Evolutionary conservation across 176 grass and related monocot genomes (phyloP), one percentile per base, ranked within the genome.

Genomic region (Hordeum marinum): DNA sequence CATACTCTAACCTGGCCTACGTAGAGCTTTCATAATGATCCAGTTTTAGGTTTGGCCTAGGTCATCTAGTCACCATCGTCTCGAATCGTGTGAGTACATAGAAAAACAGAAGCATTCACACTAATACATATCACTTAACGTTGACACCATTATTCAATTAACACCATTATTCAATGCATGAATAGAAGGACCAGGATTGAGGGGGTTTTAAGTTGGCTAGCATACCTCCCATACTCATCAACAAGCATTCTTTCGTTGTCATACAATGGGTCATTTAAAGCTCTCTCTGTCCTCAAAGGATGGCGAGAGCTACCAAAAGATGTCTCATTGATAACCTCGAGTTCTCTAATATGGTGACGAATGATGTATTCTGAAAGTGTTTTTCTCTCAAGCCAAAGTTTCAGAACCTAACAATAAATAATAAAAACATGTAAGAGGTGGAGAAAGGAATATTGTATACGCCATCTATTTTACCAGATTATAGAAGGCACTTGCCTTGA

Each of bases 231-330:
- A 86, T 98, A 96, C 81, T 98, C 96, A 63, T 98, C 93, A 78
- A 98, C 93, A 76, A 95, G 90, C 87, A 98, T 94, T 79, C 93
- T 93, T 72, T 98, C 96, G 85, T 94, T 95, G 39, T 96, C 96
- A 74, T 91, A 89, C 58, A 98, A 84, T 13, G 96, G 96, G 70
- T 98, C 96, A 90, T 98, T 91, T 78, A 95, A 67, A 81, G 93
- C 91, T 71, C 96, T 89, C 55, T 98, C 96, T 34, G 91, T 95
- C 80, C 86, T 93, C 70, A 85, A 94, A 83, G 90, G 88, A 55
- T 81, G 91, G 20, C 82, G 90, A 84, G 90, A 94, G 80, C 88
- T 88, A 66, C 87, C 79, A 84, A 94, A 94, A 41, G 91, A 94
- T 78, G 90, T 85, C 81, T 95, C 96, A 40, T 94, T 94, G 82